These are phyloP conservation scores for Drosera capensis DNA, from an alignment of 148 eudicot genomes.

Conservation along the genomic window DNA sequence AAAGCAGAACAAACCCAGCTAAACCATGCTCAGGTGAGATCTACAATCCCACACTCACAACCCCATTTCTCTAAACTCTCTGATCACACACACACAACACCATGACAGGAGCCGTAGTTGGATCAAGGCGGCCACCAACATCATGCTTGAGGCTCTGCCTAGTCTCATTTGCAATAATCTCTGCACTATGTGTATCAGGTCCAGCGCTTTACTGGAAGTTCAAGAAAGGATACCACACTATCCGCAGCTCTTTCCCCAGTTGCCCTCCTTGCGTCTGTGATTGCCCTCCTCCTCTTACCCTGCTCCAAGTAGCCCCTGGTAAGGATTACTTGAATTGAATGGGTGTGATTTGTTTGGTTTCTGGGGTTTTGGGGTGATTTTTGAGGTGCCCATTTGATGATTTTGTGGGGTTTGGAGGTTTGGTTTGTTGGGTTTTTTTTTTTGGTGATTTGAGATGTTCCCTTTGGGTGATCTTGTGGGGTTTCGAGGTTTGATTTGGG, in stretches of 20 bases:
- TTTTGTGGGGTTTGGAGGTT: too few relatives aligned
- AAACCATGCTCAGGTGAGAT: too few relatives aligned
- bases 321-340: background rate
- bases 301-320: conserved; percentile 62
- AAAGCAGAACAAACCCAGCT: too few relatives aligned
- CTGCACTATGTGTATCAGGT: conserved; percentile 77
- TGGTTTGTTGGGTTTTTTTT: too few relatives aligned
- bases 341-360: background rate
- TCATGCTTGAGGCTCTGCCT: conserved; percentile 44
- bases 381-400: background rate
- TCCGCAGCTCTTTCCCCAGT: conserved; percentile 12
- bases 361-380: too few relatives aligned
- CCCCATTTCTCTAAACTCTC: too few relatives aligned
- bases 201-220: conserved; percentile 76
- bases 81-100: background rate
- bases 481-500: too few relatives aligned
- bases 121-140: conserved; percentile 23
- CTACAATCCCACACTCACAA: too few relatives aligned
- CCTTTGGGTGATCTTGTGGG: too few relatives aligned
- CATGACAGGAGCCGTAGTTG: conserved; percentile 16
- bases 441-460: too few relatives aligned
- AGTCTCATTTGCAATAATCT: conserved; percentile 53
- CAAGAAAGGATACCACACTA: conserved; percentile 15
- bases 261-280: conserved; percentile 54
- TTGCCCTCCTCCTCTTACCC: conserved; percentile 80